Conservation (phyloP, 192 early-diverging fungal species). For the Linnemannia zychae region DNA sequence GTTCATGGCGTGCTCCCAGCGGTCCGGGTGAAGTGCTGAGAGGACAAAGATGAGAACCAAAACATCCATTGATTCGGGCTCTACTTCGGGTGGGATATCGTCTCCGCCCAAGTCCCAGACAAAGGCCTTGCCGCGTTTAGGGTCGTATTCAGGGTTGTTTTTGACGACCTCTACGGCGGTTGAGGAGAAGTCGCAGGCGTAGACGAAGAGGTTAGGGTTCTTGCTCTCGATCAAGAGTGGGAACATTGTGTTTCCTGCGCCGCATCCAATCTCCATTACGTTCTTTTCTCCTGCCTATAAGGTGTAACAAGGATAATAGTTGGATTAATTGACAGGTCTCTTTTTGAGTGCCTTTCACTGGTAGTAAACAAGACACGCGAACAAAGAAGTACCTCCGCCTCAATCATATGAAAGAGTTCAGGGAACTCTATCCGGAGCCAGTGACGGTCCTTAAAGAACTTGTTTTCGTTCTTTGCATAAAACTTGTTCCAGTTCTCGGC, state of each 20-base stretch:
- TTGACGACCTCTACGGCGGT: slow-evolving; percentile 96
- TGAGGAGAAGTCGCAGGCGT: slow-evolving; percentile 93
- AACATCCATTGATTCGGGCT: slow-evolving; percentile 89
- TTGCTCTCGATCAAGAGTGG: slow-evolving; percentile 84
- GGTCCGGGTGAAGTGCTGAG: slow-evolving; percentile 90
- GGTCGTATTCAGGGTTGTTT: slow-evolving; percentile 77
- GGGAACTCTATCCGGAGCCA: slow-evolving; percentile 97
- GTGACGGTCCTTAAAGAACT: slow-evolving; percentile 98
- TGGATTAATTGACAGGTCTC: not conserved
- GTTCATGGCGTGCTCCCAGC: slow-evolving; percentile 82
- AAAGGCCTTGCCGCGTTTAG: slow-evolving; percentile 84
- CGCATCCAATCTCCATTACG: slow-evolving; percentile 97
- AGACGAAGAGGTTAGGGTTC: slow-evolving; percentile 87
- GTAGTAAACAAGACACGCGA: not conserved
- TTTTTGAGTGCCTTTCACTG: not conserved
- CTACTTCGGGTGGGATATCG: slow-evolving; percentile 76
- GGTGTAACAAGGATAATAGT: not conserved
- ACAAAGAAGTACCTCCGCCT: slow-evolving; percentile 49
- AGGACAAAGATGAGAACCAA: slow-evolving; percentile 96
- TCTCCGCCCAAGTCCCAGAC: slow-evolving; percentile 94
- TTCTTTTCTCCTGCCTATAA: slow-evolving; percentile 65
- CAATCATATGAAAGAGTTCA: slow-evolving; percentile 77
- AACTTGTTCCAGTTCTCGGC: slow-evolving; percentile 84
- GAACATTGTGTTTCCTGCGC: slow-evolving; percentile 96
- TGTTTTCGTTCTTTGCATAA: slow-evolving; percentile 86